phyloP scores from a whole-genome alignment of 1,139 yeast genomes.

The Debaryomyces psychrophilus region DNA sequence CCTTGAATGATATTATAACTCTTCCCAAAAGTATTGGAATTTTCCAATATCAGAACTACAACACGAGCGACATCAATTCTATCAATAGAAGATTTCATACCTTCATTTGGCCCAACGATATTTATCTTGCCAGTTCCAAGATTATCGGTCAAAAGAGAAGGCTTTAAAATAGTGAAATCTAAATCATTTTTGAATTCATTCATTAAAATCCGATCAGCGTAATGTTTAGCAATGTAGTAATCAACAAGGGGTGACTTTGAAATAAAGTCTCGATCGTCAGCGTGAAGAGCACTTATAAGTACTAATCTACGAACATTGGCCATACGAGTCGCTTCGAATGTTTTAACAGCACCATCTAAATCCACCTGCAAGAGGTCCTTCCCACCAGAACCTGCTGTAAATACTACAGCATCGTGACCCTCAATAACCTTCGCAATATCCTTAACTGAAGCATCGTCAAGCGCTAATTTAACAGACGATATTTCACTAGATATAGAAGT shows the following conservation, averaged over 20 bases:
- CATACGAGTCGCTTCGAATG: conserved; percentile 55
- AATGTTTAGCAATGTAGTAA: conserved; percentile 57
- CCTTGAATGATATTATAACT: conserved; percentile 32
- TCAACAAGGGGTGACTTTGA: conserved; percentile 33
- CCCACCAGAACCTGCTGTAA: conserved; percentile 69
- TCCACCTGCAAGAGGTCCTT: conserved; percentile 57
- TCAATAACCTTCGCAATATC: conserved; percentile 35
- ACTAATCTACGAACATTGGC: conserved; percentile 53
- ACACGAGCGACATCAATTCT: conserved; percentile 38
- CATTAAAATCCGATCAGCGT: conserved; percentile 54
- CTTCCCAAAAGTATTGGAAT: conserved; percentile 30
- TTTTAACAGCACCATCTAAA: conserved; percentile 63
- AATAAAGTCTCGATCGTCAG: conserved; percentile 49
- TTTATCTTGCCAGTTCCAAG: conserved; percentile 41
- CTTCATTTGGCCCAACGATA: conserved; percentile 17
- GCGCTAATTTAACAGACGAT: conserved; percentile 31
- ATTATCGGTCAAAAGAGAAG: conserved; percentile 46
- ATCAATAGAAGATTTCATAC: conserved; percentile 21
- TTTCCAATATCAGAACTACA: conserved; percentile 25
- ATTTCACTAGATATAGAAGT: not conserved
- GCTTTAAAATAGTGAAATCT: conserved; percentile 57
- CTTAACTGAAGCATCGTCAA: conserved; percentile 33
- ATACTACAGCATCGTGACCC: conserved; percentile 61
- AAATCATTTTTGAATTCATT: conserved; percentile 36
- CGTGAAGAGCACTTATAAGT: conserved; percentile 59